Base-by-base conservation (phyloP, 768 basidiomycete genomes). In the Pleurotus djamor region DNA sequence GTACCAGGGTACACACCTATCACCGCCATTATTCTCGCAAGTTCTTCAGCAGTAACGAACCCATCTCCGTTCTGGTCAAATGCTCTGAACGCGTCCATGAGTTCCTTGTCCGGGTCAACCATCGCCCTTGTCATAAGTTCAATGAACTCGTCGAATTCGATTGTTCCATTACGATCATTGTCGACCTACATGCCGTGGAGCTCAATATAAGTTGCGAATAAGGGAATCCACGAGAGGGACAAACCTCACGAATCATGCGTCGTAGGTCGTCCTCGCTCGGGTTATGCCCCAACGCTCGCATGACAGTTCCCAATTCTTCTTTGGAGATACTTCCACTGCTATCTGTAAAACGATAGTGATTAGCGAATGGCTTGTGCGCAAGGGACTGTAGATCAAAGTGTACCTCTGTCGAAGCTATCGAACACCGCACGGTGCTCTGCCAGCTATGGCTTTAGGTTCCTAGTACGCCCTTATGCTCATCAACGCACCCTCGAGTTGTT, bases 21-120 rank as follows among this genome's bases (percentile, higher is more conserved):
- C 71, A 86, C 93, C 63, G 83, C 89, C 96, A 98, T 96, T 66
- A 97, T 93, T 66, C 91, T 88, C 69, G 88, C 82, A 72, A 97
- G 74, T 79, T 98, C 96, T 1, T 87, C 86, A 4, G 91, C 85
- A 37, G 82, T 88, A 75, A 98, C 97, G 68, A 80, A 91, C 14
- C 95, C 96, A 67, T 94, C 95, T 10, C 91, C 91, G 68, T 98
- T 93, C 84, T 93, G 95, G 76, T 98, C 96, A 67, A 97, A 97
- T 57, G 94, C 74, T 61, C 75, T 74, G 70, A 83, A 82, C 10
- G 81, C 78, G 69, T 77, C 71, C 66, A 76, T 72, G 59, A 81
- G 72, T 66, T 81, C 79, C 63, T 79, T 77, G 60, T 79, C 79
- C 58, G 72, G 73, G 57, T 75, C 74, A 14, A 72, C 71, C 55